Base-by-base conservation (phyloP, 2,329 filamentous ascomycete species). In the Claviceps purpurea region DNA sequence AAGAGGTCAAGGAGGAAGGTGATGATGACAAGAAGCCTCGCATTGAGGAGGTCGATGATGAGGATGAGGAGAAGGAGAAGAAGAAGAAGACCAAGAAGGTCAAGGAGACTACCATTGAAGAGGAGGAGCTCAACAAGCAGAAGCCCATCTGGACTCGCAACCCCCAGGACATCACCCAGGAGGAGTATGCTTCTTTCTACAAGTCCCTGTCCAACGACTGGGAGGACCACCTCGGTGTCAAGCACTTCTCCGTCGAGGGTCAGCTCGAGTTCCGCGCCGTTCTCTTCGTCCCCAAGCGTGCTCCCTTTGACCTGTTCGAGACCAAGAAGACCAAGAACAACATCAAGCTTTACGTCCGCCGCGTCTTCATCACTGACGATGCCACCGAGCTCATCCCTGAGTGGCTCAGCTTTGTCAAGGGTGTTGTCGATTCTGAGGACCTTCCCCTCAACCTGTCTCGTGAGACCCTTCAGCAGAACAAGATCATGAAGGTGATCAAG, bases 271-370 rank as follows among this genome's bases (percentile, higher is more conserved):
- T 98, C 89, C 91, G 91, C 61, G 93, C 93, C 61, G 95, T 98
- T 74, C 89, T 98, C 70, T 98, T 94, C 79, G 91, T 98, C 52
- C 93, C 93, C 71, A 97, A 98, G 88, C 91, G 93, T 67, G 93
- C 93, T 73, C 93, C 93, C 65, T 98, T 98, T 73, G 93, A 98
- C 69, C 87, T 98, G 58, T 98, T 98, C 73, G 93, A 98, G 87
- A 96, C 91, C 71, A 98, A 98, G 89, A 95, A 96, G 87, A 96
- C 91, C 70, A 98, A 98, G 89, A 98, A 97, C 87, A 98, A 98
- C 87, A 97, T 98, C 84, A 98, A 98, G 86, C 85, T 98, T 65
- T 98, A 98, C 77, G 93, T 98, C 68, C 91, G 93, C 73, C 93
- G 93, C 72, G 93, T 98, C 74, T 98, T 98, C 87, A 98, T 98